Conservation (phyloP, 2,329 filamentous ascomycete species). For the Colletotrichum tanaceti region DNA sequence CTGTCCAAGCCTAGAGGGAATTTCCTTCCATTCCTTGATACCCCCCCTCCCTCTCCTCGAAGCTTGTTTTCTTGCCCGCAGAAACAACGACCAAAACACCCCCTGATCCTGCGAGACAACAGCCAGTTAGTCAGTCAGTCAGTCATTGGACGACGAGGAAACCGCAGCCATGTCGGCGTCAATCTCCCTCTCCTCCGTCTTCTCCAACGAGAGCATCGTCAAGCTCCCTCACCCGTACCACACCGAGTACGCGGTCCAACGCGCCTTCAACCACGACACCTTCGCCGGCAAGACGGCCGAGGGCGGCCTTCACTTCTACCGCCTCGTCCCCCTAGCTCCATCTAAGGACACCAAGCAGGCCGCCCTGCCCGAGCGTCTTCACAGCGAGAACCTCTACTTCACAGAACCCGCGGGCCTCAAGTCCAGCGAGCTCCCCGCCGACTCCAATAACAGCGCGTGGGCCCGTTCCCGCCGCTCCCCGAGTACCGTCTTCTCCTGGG, state of each 20-base stretch:
- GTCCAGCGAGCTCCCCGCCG: constrained; percentile 60
- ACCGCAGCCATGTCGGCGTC: constrained; percentile 44
- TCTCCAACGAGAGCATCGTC: constrained; percentile 54
- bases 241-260: constrained; percentile 57
- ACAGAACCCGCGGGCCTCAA: constrained; percentile 60
- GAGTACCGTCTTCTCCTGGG: constrained; percentile 59
- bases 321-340: constrained; percentile 49
- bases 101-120: neutral
- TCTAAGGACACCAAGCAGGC: constrained; percentile 44
- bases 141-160: neutral
- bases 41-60: neutral
- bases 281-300: constrained; percentile 40
- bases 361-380: constrained; percentile 49
- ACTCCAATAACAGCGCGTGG: constrained; percentile 67
- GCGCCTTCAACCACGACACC: constrained; percentile 44
- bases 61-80: constrained; percentile 3
- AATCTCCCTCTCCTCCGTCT: constrained; percentile 46
- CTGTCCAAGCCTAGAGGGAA: neutral
- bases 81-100: neutral
- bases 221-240: constrained; percentile 64
- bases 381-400: constrained; percentile 56
- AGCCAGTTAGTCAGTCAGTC: neutral
- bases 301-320: constrained; percentile 48
- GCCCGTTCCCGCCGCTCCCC: constrained; percentile 66
- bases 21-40: constrained; percentile 5